Percentiles rank a stretch among this genome's conserved stretches.
Evolutionary conservation across 495 filamentous ascomycete species (phyloP).

Genomic region (Amphirosellinia nigrospora): DNA sequence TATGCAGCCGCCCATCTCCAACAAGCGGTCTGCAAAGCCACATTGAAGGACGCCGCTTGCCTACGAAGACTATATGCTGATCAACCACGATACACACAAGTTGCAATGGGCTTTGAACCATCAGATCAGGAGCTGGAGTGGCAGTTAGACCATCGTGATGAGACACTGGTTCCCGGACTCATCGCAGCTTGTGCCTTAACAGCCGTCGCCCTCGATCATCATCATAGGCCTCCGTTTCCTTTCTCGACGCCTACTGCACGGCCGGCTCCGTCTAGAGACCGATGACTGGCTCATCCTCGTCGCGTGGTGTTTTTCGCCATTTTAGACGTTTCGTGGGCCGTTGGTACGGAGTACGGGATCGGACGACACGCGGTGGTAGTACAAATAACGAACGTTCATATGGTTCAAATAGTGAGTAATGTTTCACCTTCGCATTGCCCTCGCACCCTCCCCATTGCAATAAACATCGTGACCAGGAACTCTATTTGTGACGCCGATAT

Average conservation of each 20-base stretch:
- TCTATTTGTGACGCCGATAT: not conserved
- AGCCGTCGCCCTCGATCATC: slow-evolving; percentile 11
- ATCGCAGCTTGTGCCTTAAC: slow-evolving; percentile 18
- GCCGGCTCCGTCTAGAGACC: slow-evolving; percentile 16
- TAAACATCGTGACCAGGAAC: no score
- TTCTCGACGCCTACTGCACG: slow-evolving; percentile 17
- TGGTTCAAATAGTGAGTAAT: slow-evolving; percentile 27
- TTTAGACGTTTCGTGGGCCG: slow-evolving; percentile 13
- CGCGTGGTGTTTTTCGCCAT: slow-evolving; percentile 22
- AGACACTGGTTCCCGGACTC: slow-evolving; percentile 12
- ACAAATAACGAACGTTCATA: slow-evolving; percentile 14
- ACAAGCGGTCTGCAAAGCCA: not conserved
- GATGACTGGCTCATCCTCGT: slow-evolving; percentile 29
- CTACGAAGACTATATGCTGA: not conserved
- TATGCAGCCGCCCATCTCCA: not conserved
- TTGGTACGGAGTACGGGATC: slow-evolving; percentile 23
- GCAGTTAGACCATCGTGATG: slow-evolving; percentile 25
- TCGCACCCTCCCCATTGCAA: not conserved
- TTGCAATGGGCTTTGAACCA: slow-evolving; percentile 13
- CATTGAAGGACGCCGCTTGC: not conserved
- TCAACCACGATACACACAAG: not conserved
- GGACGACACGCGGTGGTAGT: slow-evolving; percentile 24
- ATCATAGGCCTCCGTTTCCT: slow-evolving; percentile 23
- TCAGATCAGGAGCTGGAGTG: slow-evolving; percentile 13
- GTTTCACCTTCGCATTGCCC: not conserved